A percentile compares a stretch with the other conserved stretches of the same genome.
Conservation (phyloP, 2,329 filamentous ascomycete genomes). For the Phaeoacremonium minimum region DNA sequence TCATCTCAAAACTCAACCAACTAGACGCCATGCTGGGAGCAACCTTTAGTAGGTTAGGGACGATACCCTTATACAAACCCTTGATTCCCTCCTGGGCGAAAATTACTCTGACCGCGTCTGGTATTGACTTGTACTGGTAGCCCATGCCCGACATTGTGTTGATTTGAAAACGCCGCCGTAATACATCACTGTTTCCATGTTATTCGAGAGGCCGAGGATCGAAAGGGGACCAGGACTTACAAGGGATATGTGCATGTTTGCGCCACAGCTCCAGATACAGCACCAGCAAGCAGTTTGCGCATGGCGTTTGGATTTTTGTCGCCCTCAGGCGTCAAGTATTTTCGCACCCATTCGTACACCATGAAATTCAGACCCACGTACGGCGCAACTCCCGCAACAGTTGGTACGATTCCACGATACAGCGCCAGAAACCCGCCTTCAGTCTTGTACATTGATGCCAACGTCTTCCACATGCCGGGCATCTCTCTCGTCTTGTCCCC, state of each 20-base stretch:
- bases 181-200: slow-evolving; percentile 63
- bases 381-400: slow-evolving; percentile 89
- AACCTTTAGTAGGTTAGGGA: slow-evolving; percentile 93
- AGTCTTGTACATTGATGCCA: slow-evolving; percentile 80
- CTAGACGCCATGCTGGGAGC: slow-evolving; percentile 98
- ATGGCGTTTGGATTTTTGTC: slow-evolving; percentile 74
- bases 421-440: slow-evolving; percentile 82
- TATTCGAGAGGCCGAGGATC: slow-evolving; percentile 14
- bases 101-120: slow-evolving; percentile 79
- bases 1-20: slow-evolving; percentile 96
- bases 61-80: slow-evolving; percentile 93
- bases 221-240: slow-evolving; percentile 51
- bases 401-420: slow-evolving; percentile 93
- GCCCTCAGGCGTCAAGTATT: slow-evolving; percentile 81
- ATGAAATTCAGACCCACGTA: slow-evolving; percentile 99
- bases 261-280: slow-evolving; percentile 91
- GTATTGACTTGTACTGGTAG: slow-evolving; percentile 86
- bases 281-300: slow-evolving; percentile 84
- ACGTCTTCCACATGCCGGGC: slow-evolving; percentile 88
- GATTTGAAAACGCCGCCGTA: slow-evolving; percentile 92
- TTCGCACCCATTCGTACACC: slow-evolving; percentile 88
- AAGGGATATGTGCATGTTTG: slow-evolving; percentile 99
- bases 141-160: slow-evolving; percentile 99
- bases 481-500: slow-evolving; percentile 60
- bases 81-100: slow-evolving; percentile 75